phyloP scores from a whole-genome alignment of 768 basidiomycete genomes.

The Tylopilus subfusipes region DNA sequence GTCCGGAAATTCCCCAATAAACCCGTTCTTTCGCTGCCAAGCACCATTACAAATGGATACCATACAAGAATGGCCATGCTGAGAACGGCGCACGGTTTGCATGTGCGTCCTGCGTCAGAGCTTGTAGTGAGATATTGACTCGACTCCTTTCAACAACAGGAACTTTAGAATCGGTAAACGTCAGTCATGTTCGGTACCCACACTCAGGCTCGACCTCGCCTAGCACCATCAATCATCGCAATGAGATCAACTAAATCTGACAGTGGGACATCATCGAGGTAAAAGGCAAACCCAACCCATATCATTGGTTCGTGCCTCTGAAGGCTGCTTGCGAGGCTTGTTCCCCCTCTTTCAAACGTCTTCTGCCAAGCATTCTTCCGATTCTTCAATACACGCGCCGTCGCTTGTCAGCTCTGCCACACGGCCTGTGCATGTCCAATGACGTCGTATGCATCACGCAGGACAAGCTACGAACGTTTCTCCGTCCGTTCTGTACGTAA shows the following conservation, averaged over 20 bases:
- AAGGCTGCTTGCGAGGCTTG: neutral
- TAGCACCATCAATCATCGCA: neutral
- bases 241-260: slow-evolving; percentile 2
- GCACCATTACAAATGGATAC: neutral
- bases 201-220: neutral
- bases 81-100: neutral
- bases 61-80: neutral
- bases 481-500: slow-evolving; percentile 21
- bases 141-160: neutral
- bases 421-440: slow-evolving; percentile 21
- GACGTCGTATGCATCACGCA: slow-evolving; percentile 17
- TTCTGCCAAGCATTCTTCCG: neutral
- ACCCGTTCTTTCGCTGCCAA: neutral
- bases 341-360: neutral
- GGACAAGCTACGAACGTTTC: slow-evolving; percentile 2
- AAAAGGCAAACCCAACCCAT: neutral
- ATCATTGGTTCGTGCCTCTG: neutral
- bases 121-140: slow-evolving; percentile 6
- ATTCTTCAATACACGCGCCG: slow-evolving; percentile 1
- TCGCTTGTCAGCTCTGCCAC: slow-evolving; percentile 12
- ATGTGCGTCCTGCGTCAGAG: neutral
- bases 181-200: neutral
- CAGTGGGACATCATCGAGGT: too few relatives aligned
- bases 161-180: neutral
- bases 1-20: neutral